Evolutionary conservation across 2,329 filamentous ascomycete species (phyloP).

Genomic region (Phyllachora maydis): DNA sequence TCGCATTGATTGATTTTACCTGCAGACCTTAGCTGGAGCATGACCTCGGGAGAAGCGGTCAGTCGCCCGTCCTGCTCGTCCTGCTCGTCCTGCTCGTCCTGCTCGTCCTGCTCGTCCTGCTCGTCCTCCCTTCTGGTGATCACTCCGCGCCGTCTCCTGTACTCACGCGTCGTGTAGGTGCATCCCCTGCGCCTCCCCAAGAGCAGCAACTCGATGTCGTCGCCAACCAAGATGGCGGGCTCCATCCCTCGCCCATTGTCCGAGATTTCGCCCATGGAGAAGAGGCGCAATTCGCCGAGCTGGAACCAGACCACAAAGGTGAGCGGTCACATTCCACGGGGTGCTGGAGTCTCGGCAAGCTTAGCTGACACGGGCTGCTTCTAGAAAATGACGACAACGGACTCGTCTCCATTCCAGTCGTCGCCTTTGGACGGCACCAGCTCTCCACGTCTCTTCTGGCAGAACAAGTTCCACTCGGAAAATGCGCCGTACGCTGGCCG

Average conservation of each 20-base stretch:
- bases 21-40: not conserved
- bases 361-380: conserved; percentile 1
- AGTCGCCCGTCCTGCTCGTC: not conserved
- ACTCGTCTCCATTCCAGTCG: conserved; percentile 70
- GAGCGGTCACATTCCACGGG: conserved; percentile 10
- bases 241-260: conserved; percentile 56
- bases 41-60: conserved; percentile 3
- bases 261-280: conserved; percentile 73
- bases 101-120: not conserved
- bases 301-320: conserved; percentile 64
- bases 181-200: conserved; percentile 68
- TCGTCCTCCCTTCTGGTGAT: not conserved
- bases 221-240: conserved; percentile 41
- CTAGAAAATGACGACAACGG: conserved; percentile 50
- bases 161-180: conserved; percentile 26
- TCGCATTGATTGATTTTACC: too few species aligned
- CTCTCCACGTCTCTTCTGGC: conserved; percentile 84
- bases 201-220: conserved; percentile 31
- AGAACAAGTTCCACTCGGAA: conserved; percentile 52
- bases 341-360: conserved; percentile 8
- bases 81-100: not conserved
- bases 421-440: conserved; percentile 49
- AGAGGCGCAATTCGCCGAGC: conserved; percentile 79
- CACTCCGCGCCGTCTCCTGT: too few species aligned
- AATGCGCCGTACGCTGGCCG: conserved; percentile 47